Evolutionary conservation across 441 rosid genomes (phyloP), one percentile per base, ranked within the genome.

Genomic region (Erodium texanum): DNA sequence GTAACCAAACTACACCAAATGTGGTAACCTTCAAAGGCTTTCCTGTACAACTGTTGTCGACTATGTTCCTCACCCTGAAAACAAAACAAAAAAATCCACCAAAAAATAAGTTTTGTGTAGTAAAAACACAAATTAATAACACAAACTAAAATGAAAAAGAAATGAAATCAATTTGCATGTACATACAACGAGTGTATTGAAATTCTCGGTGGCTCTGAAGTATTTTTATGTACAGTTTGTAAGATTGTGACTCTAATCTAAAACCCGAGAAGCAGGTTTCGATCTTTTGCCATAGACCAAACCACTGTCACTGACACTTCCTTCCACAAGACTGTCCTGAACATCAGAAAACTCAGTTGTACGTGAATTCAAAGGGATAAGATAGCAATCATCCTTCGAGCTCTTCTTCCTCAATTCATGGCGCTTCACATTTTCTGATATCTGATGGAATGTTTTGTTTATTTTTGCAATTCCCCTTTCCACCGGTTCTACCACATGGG

Each of bases 401-500:
- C 74, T 87, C 79, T 81, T 89, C 81, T 69, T 85, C 67, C 81
- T 77, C 84, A 84, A 83, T 73, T 89, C 96, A 0, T 75, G 80
- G 65, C 87, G 88, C 66, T 86, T 93, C 79, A 93, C 91, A 20
- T 90, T 93, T 73, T 90, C 98, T 2, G 97, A 90, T 62, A 93
- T 85, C 75, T 85, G 83, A 75, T 89, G 97, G 68, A 93, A 81
- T 43, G 90, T 90, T 80, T 77, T 84, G 67, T 93, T 93, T 68
- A 93, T 86, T 79, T 81, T 89, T 19, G 97, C 92, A 69, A 93
- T 80, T 67, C 98, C 98, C 78, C 97, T 89, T 72, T 93, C 97
- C 8, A 90, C 98, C 10, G 98, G 98, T 70, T 93, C 94, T 52
- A 93, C 98, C 68, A 93, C 96, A 19, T 93, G 98, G 0, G 97